A percentile compares a stretch with the other conserved stretches of the same genome.
Evolutionary conservation across 768 basidiomycete genomes (phyloP).

Genomic region (Naganishia onofrii): DNA sequence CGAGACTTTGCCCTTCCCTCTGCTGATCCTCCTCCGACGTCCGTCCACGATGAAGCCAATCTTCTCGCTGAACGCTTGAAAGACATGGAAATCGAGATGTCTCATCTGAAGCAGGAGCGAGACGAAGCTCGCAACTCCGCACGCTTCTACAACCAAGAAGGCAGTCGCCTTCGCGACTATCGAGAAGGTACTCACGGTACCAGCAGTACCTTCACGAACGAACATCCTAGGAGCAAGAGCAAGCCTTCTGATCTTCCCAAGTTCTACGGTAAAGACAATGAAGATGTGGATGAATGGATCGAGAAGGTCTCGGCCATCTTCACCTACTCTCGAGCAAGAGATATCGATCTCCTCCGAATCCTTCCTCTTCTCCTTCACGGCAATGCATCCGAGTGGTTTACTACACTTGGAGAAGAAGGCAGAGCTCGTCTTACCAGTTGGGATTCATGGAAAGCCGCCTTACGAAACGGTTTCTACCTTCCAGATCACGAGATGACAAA

Average conservation of each 20-base stretch:
- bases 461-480: conserved; percentile 18
- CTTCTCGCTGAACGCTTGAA: not conserved
- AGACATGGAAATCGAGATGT: not conserved
- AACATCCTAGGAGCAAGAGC: not conserved
- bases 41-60: not conserved
- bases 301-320: conserved; percentile 13
- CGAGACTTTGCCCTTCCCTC: no score
- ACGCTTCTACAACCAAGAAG: not conserved
- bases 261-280: conserved; percentile 13
- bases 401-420: conserved; percentile 9
- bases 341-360: not conserved
- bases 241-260: conserved; percentile 18
- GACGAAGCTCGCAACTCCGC: not conserved
- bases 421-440: conserved; percentile 6
- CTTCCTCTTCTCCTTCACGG: conserved; percentile 1
- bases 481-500: conserved; percentile 14
- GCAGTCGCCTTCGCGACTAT: not conserved
- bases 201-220: conserved; percentile 1
- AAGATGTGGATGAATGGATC: conserved; percentile 15
- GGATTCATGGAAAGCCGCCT: conserved; percentile 4
- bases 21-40: not conserved
- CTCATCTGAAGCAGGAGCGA: not conserved
- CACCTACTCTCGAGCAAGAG: not conserved
- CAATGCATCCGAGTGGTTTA: conserved; percentile 17
- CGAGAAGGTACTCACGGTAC: not conserved